Evolutionary conservation across 768 basidiomycete genomes (phyloP).

Genomic region (Amanita phalloides): DNA sequence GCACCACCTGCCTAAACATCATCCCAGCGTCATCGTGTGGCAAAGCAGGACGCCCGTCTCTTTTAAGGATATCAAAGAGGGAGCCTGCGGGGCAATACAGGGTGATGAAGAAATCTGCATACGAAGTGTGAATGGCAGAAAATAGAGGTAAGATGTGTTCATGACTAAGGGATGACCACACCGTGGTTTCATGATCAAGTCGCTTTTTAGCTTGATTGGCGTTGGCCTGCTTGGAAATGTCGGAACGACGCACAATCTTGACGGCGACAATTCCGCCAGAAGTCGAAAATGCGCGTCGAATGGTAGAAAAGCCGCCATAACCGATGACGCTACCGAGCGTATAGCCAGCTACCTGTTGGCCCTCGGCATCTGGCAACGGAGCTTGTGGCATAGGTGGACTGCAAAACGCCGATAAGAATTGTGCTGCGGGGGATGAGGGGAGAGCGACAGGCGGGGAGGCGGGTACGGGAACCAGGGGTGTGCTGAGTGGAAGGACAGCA

Average conservation of each 20-base stretch:
- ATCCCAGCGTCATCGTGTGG: conserved; percentile 72
- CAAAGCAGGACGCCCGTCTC: conserved; percentile 56
- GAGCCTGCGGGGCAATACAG: conserved; percentile 79
- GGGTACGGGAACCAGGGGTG: conserved; percentile 7
- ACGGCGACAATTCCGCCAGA: conserved; percentile 68
- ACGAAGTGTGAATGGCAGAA: conserved; percentile 41
- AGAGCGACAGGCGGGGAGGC: conserved; percentile 5
- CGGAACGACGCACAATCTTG: conserved; percentile 65
- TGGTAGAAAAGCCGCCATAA: conserved; percentile 73
- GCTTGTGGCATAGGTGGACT: conserved; percentile 22
- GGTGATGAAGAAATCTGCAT: conserved; percentile 74
- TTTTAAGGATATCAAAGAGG: conserved; percentile 71
- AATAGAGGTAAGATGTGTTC: conserved; percentile 86
- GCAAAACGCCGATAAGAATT: conserved; percentile 61
- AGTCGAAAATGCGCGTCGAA: conserved; percentile 53
- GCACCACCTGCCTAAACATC: conserved; percentile 81
- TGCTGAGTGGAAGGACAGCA: conserved; percentile 24
- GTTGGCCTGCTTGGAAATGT: conserved; percentile 41
- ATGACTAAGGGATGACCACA: conserved; percentile 73
- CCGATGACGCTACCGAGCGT: conserved; percentile 69
- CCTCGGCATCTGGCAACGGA: conserved; percentile 51
- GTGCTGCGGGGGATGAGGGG: conserved; percentile 56
- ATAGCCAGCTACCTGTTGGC: conserved; percentile 59
- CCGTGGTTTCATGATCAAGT: conserved; percentile 56
- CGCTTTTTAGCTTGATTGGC: conserved; percentile 37